Base-by-base conservation (phyloP, 768 basidiomycete species). In the Pluteus cervinus region DNA sequence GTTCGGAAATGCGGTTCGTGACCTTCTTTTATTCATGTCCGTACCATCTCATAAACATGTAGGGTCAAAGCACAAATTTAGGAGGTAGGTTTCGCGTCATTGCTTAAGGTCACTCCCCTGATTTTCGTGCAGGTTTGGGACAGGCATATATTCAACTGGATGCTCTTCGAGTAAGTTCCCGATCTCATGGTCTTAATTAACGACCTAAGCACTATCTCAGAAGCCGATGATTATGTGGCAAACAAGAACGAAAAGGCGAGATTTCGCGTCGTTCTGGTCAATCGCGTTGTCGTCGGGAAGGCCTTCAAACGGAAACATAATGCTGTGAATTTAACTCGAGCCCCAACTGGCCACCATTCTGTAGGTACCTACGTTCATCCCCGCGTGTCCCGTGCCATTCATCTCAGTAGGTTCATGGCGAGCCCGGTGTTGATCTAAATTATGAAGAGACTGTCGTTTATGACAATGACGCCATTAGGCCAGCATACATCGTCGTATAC, bases 371-470 rank as follows among this genome's bases (percentile, higher is more conserved):
- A 7, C 22, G 14, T 12, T 36, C 20, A 12, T 36, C 16, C 4
- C 43, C n/a, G 22, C 32, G 17, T 22, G 3, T 17, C 15, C n/a
- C 24, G n/a, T n/a, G n/a, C n/a, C n/a, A n/a, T n/a, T n/a, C n/a
- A 22, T 18, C 21, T 24, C 24, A 26, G 6, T 40, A 81, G 79
- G 63, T 82, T 15, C 57, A 74, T 6, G 81, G 80, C 3, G 65
- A 73, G 43, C 80, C 79, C n/a, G 81, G 81, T 1, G 58, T 56
- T 25, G 76, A 79, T 50, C 57, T 82, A 33, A 82, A 81, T 50
- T 81, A 80, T 41, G 77, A 76, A 53, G 81, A 82, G 53, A 81
- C 76, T 3, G 77, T 81, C 6, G 77, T 79, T 10, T 82, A 82
- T 46, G 49, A 62, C 29, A 80, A 81, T 47, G 78, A 81, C 44